Conservation (phyloP, 768 basidiomycete species). For the Pluteus cervinus region DNA sequence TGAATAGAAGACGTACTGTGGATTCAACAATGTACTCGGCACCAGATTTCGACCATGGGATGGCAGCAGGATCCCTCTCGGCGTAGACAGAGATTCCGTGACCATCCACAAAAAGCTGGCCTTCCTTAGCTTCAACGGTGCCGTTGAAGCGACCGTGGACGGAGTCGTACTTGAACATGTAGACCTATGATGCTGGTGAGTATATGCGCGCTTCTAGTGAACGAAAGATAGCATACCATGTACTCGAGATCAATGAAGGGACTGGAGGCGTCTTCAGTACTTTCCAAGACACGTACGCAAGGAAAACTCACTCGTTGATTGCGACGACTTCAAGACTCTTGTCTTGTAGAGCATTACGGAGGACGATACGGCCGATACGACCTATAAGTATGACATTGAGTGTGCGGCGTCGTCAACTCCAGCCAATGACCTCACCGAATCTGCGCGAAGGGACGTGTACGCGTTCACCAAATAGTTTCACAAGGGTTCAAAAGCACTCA, state of each 20-base stretch:
- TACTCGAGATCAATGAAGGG: slow-evolving; percentile 97
- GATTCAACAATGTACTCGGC: slow-evolving; percentile 97
- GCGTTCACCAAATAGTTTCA: not conserved
- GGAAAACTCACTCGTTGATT: slow-evolving; percentile 79
- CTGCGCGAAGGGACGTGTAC: slow-evolving; percentile 27
- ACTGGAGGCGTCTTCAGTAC: slow-evolving; percentile 33
- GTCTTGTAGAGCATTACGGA: slow-evolving; percentile 84
- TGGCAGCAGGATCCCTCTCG: slow-evolving; percentile 83
- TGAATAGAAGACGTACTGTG: slow-evolving; percentile 48
- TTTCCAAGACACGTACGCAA: not conserved
- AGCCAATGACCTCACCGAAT: slow-evolving; percentile 61
- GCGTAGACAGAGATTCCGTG: slow-evolving; percentile 71
- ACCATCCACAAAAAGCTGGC: slow-evolving; percentile 84
- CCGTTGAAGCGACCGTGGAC: slow-evolving; percentile 94
- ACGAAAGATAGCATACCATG: slow-evolving; percentile 58
- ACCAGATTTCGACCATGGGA: slow-evolving; percentile 74
- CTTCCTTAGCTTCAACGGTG: slow-evolving; percentile 71
- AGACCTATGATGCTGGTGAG: no score
- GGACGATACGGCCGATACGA: slow-evolving; percentile 98
- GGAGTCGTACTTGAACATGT: slow-evolving; percentile 98
- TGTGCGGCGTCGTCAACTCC: not conserved
- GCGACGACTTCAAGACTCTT: slow-evolving; percentile 82
- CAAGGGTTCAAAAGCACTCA: slow-evolving; percentile 30
- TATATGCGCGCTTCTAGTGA: not conserved
- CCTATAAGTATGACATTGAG: slow-evolving; percentile 41